Evolutionary conservation across 371 early-diverging fungal genomes (phyloP), one percentile per base, ranked within the genome.

Genomic region (Mortierella sp.): DNA sequence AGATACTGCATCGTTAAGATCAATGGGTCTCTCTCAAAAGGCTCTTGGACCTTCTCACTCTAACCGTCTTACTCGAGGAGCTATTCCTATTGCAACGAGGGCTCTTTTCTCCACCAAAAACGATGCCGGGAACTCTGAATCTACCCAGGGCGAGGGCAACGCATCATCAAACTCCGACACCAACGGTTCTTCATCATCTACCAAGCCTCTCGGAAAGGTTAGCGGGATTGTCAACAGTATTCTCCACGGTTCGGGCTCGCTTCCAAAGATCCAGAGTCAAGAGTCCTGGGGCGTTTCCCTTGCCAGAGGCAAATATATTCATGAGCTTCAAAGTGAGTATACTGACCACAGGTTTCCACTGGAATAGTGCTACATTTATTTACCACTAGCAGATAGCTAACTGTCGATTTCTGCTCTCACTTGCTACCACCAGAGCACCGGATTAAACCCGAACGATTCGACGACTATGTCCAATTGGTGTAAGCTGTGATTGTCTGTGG

Each of bases 251-350:
- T 75, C 81, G 0, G 79, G 79, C 23, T 64, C 72, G n/a, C 65
- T 74, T 22, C 71, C 81, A 26, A 80, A 80, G 42, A 61, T 80
- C 1, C 71, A 67, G 35, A 80, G 81, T 28, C 81, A 80, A 56
- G 81, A 80, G 28, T 80, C 81, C 26, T 88, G 59, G 81, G 81
- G 81, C 22, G 75, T 75, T 56, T 80, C 81, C 13, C 75, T 96
- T 61, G 95, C 96, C 8, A 86, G 95, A 34, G 96, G 96, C 59
- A 95, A 96, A 86, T 95, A 93, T 68, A 93, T 96, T 15, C 96
- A 96, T 75, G 94, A 97, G 79, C 75, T 96, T 45, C 89, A 92
- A 68, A 89, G 93, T 94, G 86, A 83, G 86, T 82, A 1, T 49
- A 31, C 32, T 13, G 28, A 19, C 19, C 12, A 28, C n/a, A n/a